Base-by-base conservation (phyloP, 192 early-diverging fungal genomes). In the Coemansia sp. region DNA sequence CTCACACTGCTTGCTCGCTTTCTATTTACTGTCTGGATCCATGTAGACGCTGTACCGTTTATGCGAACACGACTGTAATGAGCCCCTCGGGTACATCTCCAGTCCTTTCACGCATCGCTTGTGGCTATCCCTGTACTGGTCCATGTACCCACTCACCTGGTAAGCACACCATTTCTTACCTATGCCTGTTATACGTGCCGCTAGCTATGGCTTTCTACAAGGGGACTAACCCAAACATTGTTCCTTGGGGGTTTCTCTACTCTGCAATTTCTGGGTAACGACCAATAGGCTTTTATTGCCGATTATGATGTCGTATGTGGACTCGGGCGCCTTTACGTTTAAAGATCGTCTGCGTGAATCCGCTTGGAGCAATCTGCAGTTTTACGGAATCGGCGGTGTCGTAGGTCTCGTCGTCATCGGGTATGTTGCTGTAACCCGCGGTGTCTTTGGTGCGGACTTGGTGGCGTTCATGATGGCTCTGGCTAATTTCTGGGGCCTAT, bases 401-500 rank as follows among this genome's bases (percentile, higher is more conserved):
- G 74, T 89, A 9, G 94, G 91, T 0, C 51, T 92, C 1, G 62
- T 89, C 46, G 87, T 91, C 5, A 72, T 95, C 14, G 80, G 90
- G n/a, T 95, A 94, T 61, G 79, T 94, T 29, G 71, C 87, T 1
- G 54, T 89, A 64, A 58, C 54, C 59, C 92, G 86, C 69, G 84
- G 84, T 46, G 59, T 74, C 25, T 65, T 73, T 64, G 72, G 80
- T 21, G 62, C 75, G 11, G 82, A 78, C 56, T 69, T 98, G 21
- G 78, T 90, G 24, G 88, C 87, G 2, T 90, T 93, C 59, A 80
- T 94, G 24, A 98, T 98, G 89, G 94, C 96, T 0, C 87, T 90
- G 53, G 90, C 92, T 36, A 98, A 98, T 79, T 94, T 92, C 63
- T 98, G 92, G 90, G 96, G 96, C 46, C 84, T 98, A 30, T 73